Conservation (phyloP, 78 protist species). For the Creolimax fragrantissima region DNA sequence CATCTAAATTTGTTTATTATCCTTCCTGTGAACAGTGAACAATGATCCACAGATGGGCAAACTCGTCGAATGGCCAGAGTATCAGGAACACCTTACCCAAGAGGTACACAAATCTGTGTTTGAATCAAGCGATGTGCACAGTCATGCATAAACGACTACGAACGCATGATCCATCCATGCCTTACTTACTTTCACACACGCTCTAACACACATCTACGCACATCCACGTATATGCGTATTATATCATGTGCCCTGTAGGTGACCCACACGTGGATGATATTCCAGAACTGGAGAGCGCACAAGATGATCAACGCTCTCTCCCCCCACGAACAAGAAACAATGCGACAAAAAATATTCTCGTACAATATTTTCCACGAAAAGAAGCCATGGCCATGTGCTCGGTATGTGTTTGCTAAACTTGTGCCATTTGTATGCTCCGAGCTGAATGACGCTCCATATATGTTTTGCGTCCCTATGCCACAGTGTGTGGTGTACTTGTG, state of each 20-base stretch:
- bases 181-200: neutral
- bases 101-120: neutral
- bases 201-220: neutral
- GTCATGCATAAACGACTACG: too few species aligned
- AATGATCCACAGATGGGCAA: neutral
- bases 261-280: slow-evolving; percentile 1
- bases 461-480: too few species aligned
- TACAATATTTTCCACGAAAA: slow-evolving; percentile 21
- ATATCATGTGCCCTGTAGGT: too few species aligned
- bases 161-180: too few species aligned
- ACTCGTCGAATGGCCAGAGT: slow-evolving; percentile 17
- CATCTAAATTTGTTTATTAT: too few species aligned
- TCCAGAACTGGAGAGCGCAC: slow-evolving; percentile 13
- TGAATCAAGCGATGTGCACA: too few species aligned
- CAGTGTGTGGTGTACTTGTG: too few species aligned
- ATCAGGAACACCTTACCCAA: neutral
- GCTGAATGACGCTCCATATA: too few species aligned
- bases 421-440: too few species aligned
- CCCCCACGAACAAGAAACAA: slow-evolving; percentile 12
- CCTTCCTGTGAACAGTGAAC: neutral
- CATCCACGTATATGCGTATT: too few species aligned
- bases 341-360: slow-evolving; percentile 28
- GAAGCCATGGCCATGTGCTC: slow-evolving; percentile 24
- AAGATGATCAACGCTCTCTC: neutral
- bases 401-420: neutral